Evolutionary conservation across 2,329 filamentous ascomycete species (phyloP).

Genomic region (Apiospora saccharicola): DNA sequence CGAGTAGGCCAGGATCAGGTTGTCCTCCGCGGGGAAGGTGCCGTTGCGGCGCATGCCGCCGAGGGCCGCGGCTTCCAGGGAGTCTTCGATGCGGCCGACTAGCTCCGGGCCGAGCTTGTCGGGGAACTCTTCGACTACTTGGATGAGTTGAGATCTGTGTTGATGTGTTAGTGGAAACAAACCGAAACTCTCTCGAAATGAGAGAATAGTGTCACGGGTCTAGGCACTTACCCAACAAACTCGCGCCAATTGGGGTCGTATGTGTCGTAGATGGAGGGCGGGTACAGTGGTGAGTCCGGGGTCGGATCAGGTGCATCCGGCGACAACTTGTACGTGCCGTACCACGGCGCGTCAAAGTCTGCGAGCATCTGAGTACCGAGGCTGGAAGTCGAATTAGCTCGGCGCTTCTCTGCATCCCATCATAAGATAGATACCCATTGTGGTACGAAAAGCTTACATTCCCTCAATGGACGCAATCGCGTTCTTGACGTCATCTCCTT

Average conservation of each 20-base stretch:
- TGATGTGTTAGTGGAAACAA: background rate
- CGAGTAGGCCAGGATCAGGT: slow-evolving; percentile 48
- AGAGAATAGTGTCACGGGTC: no score
- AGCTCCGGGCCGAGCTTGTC: slow-evolving; percentile 42
- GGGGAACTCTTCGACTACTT: slow-evolving; percentile 45
- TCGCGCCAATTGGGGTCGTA: slow-evolving; percentile 48
- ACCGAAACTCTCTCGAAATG: no score
- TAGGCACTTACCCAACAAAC: slow-evolving; percentile 41
- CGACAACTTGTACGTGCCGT: slow-evolving; percentile 50
- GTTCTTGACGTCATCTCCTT: slow-evolving; percentile 45
- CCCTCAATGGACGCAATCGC: slow-evolving; percentile 46
- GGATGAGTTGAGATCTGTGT: slow-evolving; percentile 43
- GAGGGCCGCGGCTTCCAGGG: slow-evolving; percentile 46
- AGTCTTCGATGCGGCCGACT: slow-evolving; percentile 45
- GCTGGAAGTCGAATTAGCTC: slow-evolving; percentile 30
- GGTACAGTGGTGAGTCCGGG: slow-evolving; percentile 42
- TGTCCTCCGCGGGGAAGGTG: slow-evolving; percentile 47
- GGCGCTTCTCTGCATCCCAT: background rate
- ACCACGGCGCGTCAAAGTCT: slow-evolving; percentile 49
- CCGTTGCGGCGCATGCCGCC: slow-evolving; percentile 51
- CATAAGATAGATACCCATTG: background rate
- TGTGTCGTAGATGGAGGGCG: slow-evolving; percentile 42
- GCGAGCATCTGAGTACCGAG: slow-evolving; percentile 45
- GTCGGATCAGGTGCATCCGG: slow-evolving; percentile 49
- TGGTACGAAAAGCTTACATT: slow-evolving; percentile 36